Base-by-base conservation (phyloP, 164 flowering plant genomes). In the Magnolia kwangsiensis region DNA sequence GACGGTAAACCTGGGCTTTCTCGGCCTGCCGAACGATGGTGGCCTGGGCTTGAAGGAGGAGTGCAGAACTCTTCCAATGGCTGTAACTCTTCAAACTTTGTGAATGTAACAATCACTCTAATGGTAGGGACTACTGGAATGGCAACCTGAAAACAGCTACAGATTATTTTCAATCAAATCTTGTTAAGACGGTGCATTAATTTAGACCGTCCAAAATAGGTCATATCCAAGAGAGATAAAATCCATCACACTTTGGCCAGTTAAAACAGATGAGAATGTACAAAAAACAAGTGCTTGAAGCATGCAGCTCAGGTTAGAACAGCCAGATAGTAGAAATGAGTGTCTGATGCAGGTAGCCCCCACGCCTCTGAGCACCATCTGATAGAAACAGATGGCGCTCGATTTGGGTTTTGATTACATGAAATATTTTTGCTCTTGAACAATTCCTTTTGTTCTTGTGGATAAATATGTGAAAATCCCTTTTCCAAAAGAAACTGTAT, bases 41-140 rank as follows among this genome's bases (percentile, higher is more conserved):
- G n/a, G 10, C 19, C 61, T 23, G 80, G 80, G 78, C 97, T 94
- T 63, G 98, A 89, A 76, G 96, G 99, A 9, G 99, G 99, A 8
- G 99, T 96, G 66, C 86, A 79, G 75, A 94, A 94, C 78, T 94
- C 99, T 76, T 94, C 97, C 69, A 84, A 58, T n/a, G 97, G 91
- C 79, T 89, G 88, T 63, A 96, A 76, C 76, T 94, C 99, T 86
- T 94, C 97, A 73, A 90, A 94, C 81, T 91, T 96, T 21, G 98
- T 91, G 74, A 96, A 96, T 0, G 99, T 96, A 58, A 96, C 96
- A 63, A 96, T 20, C 68, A 96, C 99, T 74, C 94, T 84, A 80
- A 96, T 90, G 6, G 99, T 96, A 10, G 99, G 99, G 82, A 94
- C 91, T 74, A 96, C 97, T 3, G 99, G 98, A 72, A 96, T 96